These are phyloP conservation scores for Melampsora occidentalis DNA, from an alignment of 1,284 basidiomycete genomes.

Conservation along the genomic window DNA sequence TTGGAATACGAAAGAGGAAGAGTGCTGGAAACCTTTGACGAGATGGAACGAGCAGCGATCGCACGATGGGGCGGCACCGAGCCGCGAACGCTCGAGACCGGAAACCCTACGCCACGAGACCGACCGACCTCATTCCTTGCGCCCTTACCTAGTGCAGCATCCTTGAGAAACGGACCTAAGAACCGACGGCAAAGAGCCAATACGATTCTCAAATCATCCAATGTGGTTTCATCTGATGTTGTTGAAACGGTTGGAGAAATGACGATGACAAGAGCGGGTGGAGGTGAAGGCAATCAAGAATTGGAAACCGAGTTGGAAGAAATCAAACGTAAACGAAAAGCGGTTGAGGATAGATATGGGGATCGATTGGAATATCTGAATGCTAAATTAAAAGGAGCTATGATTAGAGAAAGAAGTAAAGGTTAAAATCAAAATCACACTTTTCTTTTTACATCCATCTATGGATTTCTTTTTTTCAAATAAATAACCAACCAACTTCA, in stretches of 20 bases:
- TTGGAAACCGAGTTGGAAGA: background rate
- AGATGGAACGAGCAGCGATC: constrained; percentile 19
- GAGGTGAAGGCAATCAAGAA: background rate
- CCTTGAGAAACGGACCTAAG: background rate
- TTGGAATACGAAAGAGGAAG: constrained; percentile 25
- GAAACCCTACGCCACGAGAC: background rate
- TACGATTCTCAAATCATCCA: no score
- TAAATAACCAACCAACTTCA: no score
- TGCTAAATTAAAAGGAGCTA: constrained; percentile 6
- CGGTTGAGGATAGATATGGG: background rate
- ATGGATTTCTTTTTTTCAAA: no score
- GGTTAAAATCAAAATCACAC: no score
- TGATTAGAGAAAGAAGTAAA: constrained; percentile 1
- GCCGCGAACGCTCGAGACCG: no score
- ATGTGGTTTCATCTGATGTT: no score
- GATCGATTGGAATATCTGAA: background rate
- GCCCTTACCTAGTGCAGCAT: background rate
- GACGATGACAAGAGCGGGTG: background rate
- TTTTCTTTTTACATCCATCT: background rate
- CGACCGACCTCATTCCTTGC: background rate
- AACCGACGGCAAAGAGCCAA: no score
- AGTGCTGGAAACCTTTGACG: constrained; percentile 25
- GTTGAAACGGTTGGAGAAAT: no score
- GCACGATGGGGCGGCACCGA: no score
- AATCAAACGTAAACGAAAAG: background rate